Conservation (phyloP, 2,329 filamentous ascomycete genomes). For the Epichloe sylvatica region DNA sequence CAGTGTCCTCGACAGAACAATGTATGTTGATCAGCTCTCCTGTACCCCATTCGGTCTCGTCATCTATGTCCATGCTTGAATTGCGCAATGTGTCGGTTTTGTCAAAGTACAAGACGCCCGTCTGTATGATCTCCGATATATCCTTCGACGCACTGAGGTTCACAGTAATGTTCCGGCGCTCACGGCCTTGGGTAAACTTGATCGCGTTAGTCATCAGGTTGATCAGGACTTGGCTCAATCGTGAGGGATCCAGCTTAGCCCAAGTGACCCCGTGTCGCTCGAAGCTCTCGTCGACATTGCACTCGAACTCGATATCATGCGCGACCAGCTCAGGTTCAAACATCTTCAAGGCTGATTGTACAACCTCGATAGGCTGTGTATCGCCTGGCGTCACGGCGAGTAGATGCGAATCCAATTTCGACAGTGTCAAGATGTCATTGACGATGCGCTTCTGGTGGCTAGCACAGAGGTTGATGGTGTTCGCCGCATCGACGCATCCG, state of each 20-base stretch:
- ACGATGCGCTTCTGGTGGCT: conserved; percentile 65
- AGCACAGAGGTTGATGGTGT: conserved; percentile 67
- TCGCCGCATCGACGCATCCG: conserved; percentile 56
- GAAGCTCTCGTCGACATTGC: conserved; percentile 55
- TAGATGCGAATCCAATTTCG: conserved; percentile 57
- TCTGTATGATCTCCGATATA: conserved; percentile 26
- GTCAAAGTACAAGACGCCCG: conserved; percentile 33
- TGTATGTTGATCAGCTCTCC: conserved; percentile 60
- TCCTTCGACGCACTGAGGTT: conserved; percentile 49
- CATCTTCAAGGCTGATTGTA: conserved; percentile 60
- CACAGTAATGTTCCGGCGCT: conserved; percentile 46
- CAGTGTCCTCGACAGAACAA: conserved; percentile 59
- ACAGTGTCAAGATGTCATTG: conserved; percentile 52
- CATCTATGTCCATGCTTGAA: conserved; percentile 28
- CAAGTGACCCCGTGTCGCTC: conserved; percentile 50
- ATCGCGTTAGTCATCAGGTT: conserved; percentile 59
- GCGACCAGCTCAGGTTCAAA: conserved; percentile 62
- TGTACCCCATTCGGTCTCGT: conserved; percentile 52
- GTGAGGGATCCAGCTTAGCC: conserved; percentile 62
- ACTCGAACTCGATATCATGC: conserved; percentile 57
- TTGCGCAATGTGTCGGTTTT: conserved; percentile 25
- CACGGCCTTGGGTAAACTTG: conserved; percentile 49
- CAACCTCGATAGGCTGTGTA: conserved; percentile 52
- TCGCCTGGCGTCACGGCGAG: conserved; percentile 57
- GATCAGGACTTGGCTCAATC: conserved; percentile 61